Evolutionary conservation across 2,329 filamentous ascomycete genomes (phyloP).

Genomic region (Plectosphaerella sp.): DNA sequence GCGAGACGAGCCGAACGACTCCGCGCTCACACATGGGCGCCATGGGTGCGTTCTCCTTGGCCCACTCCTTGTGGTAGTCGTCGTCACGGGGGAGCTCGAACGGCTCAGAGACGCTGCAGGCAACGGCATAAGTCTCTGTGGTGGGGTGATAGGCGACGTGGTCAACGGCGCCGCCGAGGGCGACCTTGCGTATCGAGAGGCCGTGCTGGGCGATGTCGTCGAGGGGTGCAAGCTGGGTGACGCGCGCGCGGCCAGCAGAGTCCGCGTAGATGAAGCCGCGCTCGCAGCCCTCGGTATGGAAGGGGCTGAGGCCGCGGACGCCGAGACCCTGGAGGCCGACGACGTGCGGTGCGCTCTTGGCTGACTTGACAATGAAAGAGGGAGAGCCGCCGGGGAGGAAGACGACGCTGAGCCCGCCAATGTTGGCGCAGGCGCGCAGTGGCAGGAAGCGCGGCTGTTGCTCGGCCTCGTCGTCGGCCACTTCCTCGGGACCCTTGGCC

Average conservation of each 20-base stretch:
- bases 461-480: constrained; percentile 45
- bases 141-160: constrained; percentile 73
- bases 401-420: constrained; percentile 77
- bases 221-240: constrained; percentile 65
- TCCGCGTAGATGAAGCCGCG: constrained; percentile 82
- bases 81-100: constrained; percentile 87
- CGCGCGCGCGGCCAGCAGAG: constrained; percentile 64
- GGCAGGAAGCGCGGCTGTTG: constrained; percentile 44
- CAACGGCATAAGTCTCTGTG: constrained; percentile 71
- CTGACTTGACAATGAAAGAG: constrained; percentile 76
- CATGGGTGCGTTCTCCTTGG: constrained; percentile 61
- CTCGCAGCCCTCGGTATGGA: constrained; percentile 74
- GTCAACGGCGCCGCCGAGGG: constrained; percentile 65
- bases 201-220: constrained; percentile 70
- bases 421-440: constrained; percentile 53
- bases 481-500: constrained; percentile 50
- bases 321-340: constrained; percentile 65
- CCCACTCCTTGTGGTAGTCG: constrained; percentile 77
- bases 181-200: constrained; percentile 69
- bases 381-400: constrained; percentile 79
- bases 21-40: constrained; percentile 69
- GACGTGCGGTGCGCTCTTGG: constrained; percentile 71
- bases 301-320: constrained; percentile 67
- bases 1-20: constrained; percentile 72
- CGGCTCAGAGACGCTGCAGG: constrained; percentile 60